A percentile compares a stretch with the other conserved stretches of the same genome.
Evolutionary conservation across 306 rosid species (phyloP).

Genomic region (Prunus fruticosa): DNA sequence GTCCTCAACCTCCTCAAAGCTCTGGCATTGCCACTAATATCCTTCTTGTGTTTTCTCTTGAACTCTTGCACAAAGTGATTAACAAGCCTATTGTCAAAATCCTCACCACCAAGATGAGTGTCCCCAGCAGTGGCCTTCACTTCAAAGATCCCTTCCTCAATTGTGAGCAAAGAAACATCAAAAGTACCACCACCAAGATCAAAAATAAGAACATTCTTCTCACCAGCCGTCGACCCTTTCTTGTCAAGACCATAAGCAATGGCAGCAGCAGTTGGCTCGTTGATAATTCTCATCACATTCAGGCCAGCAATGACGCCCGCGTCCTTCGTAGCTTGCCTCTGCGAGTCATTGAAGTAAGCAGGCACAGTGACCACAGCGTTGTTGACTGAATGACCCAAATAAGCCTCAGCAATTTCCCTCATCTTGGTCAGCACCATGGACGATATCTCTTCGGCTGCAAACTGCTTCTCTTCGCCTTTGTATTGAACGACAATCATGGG

Average conservation of each 20-base stretch:
- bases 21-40: slow-evolving; percentile 35
- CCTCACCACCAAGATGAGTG: slow-evolving; percentile 51
- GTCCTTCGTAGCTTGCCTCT: slow-evolving; percentile 49
- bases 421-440: slow-evolving; percentile 43
- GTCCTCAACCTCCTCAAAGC: slow-evolving; percentile 44
- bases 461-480: slow-evolving; percentile 47
- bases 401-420: slow-evolving; percentile 49
- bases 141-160: slow-evolving; percentile 50
- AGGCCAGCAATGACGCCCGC: slow-evolving; percentile 46
- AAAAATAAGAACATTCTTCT: slow-evolving; percentile 41
- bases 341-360: slow-evolving; percentile 49
- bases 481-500: slow-evolving; percentile 45
- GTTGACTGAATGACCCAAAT: slow-evolving; percentile 27
- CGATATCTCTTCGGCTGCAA: slow-evolving; percentile 43
- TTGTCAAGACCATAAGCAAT: slow-evolving; percentile 53
- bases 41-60: slow-evolving; percentile 52
- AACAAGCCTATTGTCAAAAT: slow-evolving; percentile 47
- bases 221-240: slow-evolving; percentile 34
- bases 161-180: slow-evolving; percentile 41
- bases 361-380: slow-evolving; percentile 47
- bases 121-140: slow-evolving; percentile 51
- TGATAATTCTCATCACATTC: slow-evolving; percentile 46
- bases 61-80: slow-evolving; percentile 42
- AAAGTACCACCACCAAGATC: slow-evolving; percentile 48
- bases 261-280: slow-evolving; percentile 54